phyloP scores from a whole-genome alignment of 192 early-diverging fungal species.

The Mortierella claussenii region DNA sequence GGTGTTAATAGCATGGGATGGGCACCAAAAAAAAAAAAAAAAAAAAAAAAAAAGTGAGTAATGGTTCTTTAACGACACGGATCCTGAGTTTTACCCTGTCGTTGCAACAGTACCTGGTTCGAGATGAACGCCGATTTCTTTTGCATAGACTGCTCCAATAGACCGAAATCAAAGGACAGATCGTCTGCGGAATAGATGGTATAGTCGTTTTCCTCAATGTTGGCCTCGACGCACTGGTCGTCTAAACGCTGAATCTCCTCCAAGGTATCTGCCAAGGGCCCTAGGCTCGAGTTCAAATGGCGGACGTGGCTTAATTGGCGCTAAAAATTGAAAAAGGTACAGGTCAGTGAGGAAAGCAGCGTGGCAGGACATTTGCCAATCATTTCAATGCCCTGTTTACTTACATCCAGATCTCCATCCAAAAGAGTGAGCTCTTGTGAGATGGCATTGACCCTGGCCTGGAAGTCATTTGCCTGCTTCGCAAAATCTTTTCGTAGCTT shows the following conservation, averaged over 20 bases:
- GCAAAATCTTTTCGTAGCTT: slow-evolving; percentile 83
- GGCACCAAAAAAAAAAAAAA: neutral
- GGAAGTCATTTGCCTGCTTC: slow-evolving; percentile 84
- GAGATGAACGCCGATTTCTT: slow-evolving; percentile 92
- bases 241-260: slow-evolving; percentile 70
- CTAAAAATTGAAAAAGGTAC: too few relatives aligned
- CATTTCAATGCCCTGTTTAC: too few relatives aligned
- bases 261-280: slow-evolving; percentile 64
- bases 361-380: too few relatives aligned
- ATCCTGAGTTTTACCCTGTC: too few relatives aligned
- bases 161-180: slow-evolving; percentile 83
- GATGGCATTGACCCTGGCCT: slow-evolving; percentile 74
- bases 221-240: slow-evolving; percentile 79
- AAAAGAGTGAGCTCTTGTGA: slow-evolving; percentile 72
- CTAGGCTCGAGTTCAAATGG: slow-evolving; percentile 61
- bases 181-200: slow-evolving; percentile 94
- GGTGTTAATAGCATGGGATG: too few relatives aligned
- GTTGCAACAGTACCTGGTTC: slow-evolving; percentile 86
- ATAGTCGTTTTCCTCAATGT: slow-evolving; percentile 94
- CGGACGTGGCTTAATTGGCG: slow-evolving; percentile 70
- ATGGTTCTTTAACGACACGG: too few relatives aligned
- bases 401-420: slow-evolving; percentile 83
- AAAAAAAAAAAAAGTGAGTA: too few relatives aligned
- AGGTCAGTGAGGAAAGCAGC: too few relatives aligned
- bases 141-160: slow-evolving; percentile 81